A percentile compares a stretch with the other conserved stretches of the same genome.
Conservation (phyloP, 768 basidiomycete species). For the Omphalotus guepiniiformis region DNA sequence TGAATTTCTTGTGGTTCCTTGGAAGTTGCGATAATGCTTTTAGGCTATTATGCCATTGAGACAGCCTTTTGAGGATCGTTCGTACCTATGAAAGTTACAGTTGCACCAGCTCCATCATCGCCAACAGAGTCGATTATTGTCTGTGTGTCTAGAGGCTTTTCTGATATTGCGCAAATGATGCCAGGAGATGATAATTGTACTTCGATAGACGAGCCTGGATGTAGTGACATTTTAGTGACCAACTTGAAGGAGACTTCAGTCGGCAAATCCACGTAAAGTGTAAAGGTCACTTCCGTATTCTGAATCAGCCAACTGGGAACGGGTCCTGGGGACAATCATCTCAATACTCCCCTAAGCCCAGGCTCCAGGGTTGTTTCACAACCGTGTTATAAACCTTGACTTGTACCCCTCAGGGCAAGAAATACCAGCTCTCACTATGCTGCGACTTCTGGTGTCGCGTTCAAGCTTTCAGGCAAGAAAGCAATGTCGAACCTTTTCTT, state of each 20-base stretch:
- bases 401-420: too few relatives aligned
- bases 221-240: not conserved
- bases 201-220: slow-evolving; percentile 5
- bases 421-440: too few relatives aligned
- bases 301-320: too few relatives aligned
- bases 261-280: too few relatives aligned
- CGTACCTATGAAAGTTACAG: slow-evolving; percentile 63
- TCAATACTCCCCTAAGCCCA: too few relatives aligned
- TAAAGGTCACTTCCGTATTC: not conserved
- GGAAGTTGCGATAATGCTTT: too few relatives aligned
- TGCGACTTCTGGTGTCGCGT: not conserved
- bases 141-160: not conserved
- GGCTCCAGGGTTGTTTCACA: too few relatives aligned
- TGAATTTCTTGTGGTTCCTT: slow-evolving; percentile 82
- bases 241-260: too few relatives aligned
- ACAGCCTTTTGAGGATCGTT: not conserved
- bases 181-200: not conserved
- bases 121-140: not conserved
- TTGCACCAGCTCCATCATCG: not conserved
- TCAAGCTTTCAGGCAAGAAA: slow-evolving; percentile 3
- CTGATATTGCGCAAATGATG: slow-evolving; percentile 35
- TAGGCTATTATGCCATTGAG: slow-evolving; percentile 1
- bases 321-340: too few relatives aligned
- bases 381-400: too few relatives aligned
- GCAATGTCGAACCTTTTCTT: too few relatives aligned